Percentiles rank a stretch among this genome's conserved stretches.
Conservation (phyloP, 208 protist species). For the Crithidia thermophila region DNA sequence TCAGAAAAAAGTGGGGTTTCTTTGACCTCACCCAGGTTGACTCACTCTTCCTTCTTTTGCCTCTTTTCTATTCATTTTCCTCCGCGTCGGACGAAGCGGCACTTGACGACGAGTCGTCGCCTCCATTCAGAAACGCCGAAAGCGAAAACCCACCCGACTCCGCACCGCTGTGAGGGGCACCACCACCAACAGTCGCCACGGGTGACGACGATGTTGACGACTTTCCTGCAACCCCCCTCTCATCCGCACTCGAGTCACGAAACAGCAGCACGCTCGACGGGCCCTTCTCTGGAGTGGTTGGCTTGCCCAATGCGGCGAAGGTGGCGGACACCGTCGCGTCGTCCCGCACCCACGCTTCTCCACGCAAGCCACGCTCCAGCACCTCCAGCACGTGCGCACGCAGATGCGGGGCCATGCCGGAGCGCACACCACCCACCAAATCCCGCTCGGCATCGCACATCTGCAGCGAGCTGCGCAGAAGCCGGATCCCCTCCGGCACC, state of each 20-base stretch:
- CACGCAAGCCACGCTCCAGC: slow-evolving; percentile 49
- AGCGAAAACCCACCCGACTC: slow-evolving; percentile 10
- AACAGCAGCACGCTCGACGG: slow-evolving; percentile 33
- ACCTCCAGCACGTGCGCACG: slow-evolving; percentile 43
- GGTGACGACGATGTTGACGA: no score
- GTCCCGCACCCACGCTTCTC: slow-evolving; percentile 35
- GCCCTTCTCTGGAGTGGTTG: slow-evolving; percentile 22
- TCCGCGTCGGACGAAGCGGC: background rate
- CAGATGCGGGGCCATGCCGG: slow-evolving; percentile 52
- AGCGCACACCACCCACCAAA: slow-evolving; percentile 56
- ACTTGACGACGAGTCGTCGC: slow-evolving; percentile 6
- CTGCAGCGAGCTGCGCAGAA: slow-evolving; percentile 46
- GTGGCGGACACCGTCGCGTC: slow-evolving; percentile 10
- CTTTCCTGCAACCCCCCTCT: background rate
- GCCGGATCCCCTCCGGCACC: slow-evolving; percentile 40
- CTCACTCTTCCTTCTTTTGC: background rate
- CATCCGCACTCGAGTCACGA: background rate
- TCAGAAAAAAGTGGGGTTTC: background rate
- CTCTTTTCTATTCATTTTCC: background rate
- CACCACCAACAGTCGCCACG: background rate
- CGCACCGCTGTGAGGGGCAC: background rate
- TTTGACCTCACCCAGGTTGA: background rate
- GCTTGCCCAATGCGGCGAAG: slow-evolving; percentile 21
- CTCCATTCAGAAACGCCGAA: slow-evolving; percentile 13
- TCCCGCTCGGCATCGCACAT: slow-evolving; percentile 51